These are phyloP conservation scores for Dactylorhiza incarnata DNA, from an alignment of 106 monocot genomes.

Conservation along the genomic window DNA sequence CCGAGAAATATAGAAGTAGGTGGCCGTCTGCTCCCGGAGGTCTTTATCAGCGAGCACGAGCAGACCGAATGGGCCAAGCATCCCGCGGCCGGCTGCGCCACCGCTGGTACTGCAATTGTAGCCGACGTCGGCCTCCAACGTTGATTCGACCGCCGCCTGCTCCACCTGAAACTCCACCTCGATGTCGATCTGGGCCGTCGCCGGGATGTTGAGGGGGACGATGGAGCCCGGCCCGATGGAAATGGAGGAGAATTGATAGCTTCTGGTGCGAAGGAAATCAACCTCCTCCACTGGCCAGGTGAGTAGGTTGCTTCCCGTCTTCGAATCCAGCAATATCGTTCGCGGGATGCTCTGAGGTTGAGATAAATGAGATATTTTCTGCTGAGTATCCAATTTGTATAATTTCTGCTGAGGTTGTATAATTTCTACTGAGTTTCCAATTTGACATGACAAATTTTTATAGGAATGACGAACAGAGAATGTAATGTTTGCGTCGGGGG, in stretches of 20 bases:
- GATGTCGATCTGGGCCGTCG: slow-evolving; percentile 53
- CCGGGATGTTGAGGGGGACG: slow-evolving; percentile 17
- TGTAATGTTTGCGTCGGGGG: too few relatives aligned
- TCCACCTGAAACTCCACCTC: slow-evolving; percentile 47
- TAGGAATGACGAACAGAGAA: too few relatives aligned
- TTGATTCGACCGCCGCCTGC: slow-evolving; percentile 6
- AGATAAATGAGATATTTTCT: not conserved
- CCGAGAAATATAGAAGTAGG: slow-evolving; percentile 50
- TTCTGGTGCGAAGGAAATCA: slow-evolving; percentile 21
- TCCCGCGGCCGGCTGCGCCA: slow-evolving; percentile 33
- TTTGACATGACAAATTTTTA: too few relatives aligned
- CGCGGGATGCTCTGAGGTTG: slow-evolving; percentile 42
- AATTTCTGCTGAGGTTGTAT: too few relatives aligned
- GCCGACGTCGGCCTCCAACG: slow-evolving; percentile 29
- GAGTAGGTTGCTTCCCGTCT: slow-evolving; percentile 48
- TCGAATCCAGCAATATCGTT: slow-evolving; percentile 36
- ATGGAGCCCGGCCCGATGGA: slow-evolving; percentile 20
- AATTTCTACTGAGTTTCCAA: too few relatives aligned
- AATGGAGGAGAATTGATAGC: slow-evolving; percentile 16
- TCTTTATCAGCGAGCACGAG: slow-evolving; percentile 43
- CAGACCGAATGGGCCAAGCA: slow-evolving; percentile 57
- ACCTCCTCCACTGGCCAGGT: slow-evolving; percentile 70
- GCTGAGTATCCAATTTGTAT: too few relatives aligned
- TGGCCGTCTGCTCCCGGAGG: slow-evolving; percentile 44
- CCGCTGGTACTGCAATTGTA: slow-evolving; percentile 62